Percentiles rank a stretch among this genome's conserved stretches.
Conservation (phyloP, 176 grass and related monocot species). For the Oryza coarctata region DNA sequence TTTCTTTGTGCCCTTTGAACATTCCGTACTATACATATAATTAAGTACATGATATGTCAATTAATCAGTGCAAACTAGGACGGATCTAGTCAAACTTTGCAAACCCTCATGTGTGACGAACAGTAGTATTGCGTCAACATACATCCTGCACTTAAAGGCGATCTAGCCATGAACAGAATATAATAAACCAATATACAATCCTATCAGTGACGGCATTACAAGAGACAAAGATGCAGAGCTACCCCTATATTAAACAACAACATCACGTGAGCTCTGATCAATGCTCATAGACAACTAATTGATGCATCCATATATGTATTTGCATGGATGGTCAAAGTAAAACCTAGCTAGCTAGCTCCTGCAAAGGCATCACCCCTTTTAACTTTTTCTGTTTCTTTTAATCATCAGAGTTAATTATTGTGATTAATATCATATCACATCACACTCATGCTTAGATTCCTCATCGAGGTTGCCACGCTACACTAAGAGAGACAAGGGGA, state of each 20-base stretch:
- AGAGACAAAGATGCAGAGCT: constrained; percentile 28
- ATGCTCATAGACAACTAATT: not conserved
- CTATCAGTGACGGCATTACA: constrained; percentile 2
- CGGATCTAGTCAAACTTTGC: not conserved
- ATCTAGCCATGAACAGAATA: not conserved
- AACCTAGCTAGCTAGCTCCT: not conserved
- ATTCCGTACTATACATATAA: not conserved
- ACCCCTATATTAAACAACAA: not conserved
- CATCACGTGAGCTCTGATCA: constrained; percentile 34
- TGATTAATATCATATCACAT: not conserved
- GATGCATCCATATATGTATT: not conserved
- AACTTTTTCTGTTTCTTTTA: not conserved
- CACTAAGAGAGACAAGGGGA: constrained; percentile 6
- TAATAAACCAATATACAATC: not conserved
- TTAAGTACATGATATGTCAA: not conserved
- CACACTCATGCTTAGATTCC: constrained; percentile 32
- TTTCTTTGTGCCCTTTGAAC: not conserved
- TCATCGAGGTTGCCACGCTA: constrained; percentile 35
- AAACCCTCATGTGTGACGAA: not conserved
- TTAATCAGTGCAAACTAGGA: not conserved
- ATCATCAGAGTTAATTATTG: not conserved
- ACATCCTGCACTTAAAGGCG: not conserved
- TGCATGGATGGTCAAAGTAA: constrained; percentile 24
- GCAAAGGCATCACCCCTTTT: constrained; percentile 3
- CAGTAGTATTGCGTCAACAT: not conserved